A percentile compares a stretch with the other conserved stretches of the same genome.
phyloP scores from a whole-genome alignment of 495 filamentous ascomycete genomes.

The Xylaria sp. region DNA sequence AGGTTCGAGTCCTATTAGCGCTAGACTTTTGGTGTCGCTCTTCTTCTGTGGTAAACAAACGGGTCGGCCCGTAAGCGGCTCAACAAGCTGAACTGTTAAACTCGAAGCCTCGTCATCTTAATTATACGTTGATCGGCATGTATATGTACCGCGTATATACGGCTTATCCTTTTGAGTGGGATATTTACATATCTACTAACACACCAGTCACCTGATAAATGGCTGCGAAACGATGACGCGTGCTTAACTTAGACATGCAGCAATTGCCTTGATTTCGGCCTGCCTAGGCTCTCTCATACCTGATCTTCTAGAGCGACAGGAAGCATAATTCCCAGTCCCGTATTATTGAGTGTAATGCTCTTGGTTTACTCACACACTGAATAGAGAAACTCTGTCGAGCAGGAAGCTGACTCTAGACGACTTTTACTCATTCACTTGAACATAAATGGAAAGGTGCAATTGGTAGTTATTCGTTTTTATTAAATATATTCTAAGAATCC shows the following conservation, averaged over 20 bases:
- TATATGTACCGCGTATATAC: neutral
- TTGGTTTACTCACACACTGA: neutral
- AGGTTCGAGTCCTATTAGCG: too few species aligned
- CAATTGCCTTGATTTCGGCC: too few species aligned
- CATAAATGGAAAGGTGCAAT: neutral
- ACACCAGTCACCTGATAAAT: neutral
- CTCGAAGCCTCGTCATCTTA: neutral
- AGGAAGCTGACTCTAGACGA: neutral
- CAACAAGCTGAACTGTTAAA: neutral
- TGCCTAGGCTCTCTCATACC: too few species aligned
- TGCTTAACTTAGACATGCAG: neutral
- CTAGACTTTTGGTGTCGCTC: too few species aligned
- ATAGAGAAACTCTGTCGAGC: neutral
- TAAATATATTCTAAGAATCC: too few species aligned
- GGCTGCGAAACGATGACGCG: neutral
- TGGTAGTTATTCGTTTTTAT: neutral
- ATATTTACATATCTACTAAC: neutral
- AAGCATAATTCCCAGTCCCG: neutral
- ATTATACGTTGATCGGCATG: neutral
- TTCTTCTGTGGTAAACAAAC: too few species aligned
- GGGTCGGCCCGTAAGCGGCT: constrained; percentile 4
- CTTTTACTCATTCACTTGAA: neutral
- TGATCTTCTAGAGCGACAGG: neutral
- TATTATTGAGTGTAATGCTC: neutral
- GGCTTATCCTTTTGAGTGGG: neutral